Conservation (phyloP, 805 yeast species). For the Ogataea methanolica region DNA sequence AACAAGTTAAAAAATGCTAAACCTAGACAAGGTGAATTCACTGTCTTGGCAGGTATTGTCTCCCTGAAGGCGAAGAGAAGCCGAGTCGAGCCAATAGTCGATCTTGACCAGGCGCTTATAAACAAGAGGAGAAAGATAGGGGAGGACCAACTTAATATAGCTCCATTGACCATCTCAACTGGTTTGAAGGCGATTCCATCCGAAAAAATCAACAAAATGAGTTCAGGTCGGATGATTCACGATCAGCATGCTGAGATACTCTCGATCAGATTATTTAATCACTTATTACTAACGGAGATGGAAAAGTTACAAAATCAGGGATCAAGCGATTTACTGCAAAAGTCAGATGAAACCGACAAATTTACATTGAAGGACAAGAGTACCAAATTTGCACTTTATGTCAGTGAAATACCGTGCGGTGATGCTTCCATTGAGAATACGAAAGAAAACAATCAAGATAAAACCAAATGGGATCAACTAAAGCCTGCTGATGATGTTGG, state of each 20-base stretch:
- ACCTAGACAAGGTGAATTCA: slow-evolving; percentile 70
- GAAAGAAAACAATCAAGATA: slow-evolving; percentile 18
- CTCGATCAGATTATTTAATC: slow-evolving; percentile 65
- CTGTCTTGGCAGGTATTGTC: slow-evolving; percentile 74
- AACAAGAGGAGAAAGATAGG: slow-evolving; percentile 6
- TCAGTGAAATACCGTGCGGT: slow-evolving; percentile 87
- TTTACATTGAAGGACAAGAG: slow-evolving; percentile 31
- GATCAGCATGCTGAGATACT: slow-evolving; percentile 91
- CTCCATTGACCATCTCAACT: slow-evolving; percentile 55
- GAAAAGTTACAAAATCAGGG: slow-evolving; percentile 9
- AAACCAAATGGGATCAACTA: slow-evolving; percentile 11
- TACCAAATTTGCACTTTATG: slow-evolving; percentile 50
- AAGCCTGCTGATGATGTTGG: slow-evolving; percentile 6
- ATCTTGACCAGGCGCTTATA: slow-evolving; percentile 9
- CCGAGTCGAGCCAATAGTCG: not conserved
- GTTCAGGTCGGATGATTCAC: slow-evolving; percentile 63
- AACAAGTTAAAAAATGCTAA: slow-evolving; percentile 27
- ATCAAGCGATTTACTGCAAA: slow-evolving; percentile 14
- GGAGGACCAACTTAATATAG: slow-evolving; percentile 11
- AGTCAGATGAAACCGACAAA: slow-evolving; percentile 1
- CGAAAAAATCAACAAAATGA: slow-evolving; percentile 27
- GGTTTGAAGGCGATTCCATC: slow-evolving; percentile 82
- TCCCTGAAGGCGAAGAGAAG: slow-evolving; percentile 24
- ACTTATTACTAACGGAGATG: slow-evolving; percentile 49
- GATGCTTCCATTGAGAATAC: slow-evolving; percentile 68